These are phyloP conservation scores for Schizochytrium sp. DNA, from an alignment of 108 stramenopile species.

Conservation along the genomic window DNA sequence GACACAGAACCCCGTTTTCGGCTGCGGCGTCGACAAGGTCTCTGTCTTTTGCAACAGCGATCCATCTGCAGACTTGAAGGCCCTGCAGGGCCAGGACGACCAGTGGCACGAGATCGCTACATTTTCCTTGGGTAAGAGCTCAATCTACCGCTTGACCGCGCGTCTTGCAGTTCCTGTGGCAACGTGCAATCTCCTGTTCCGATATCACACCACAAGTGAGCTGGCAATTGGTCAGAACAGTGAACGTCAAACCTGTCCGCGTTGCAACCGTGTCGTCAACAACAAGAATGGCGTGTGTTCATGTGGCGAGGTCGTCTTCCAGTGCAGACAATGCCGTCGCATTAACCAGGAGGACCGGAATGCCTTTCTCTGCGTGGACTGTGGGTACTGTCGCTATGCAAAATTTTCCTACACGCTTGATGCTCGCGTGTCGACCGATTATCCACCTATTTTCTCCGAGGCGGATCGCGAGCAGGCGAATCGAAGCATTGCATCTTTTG, in stretches of 20 bases:
- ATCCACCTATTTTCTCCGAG: not conserved
- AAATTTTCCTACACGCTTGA: conserved; percentile 53
- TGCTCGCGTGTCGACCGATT: conserved; percentile 29
- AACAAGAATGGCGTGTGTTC: conserved; percentile 87
- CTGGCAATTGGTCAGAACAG: not conserved
- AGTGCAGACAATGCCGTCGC: conserved; percentile 82
- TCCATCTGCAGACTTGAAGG: not conserved
- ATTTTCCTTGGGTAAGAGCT: not conserved
- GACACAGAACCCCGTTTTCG: not conserved
- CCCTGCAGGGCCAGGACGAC: not conserved
- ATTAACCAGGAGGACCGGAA: conserved; percentile 88
- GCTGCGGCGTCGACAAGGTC: not conserved
- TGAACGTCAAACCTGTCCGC: conserved; percentile 57
- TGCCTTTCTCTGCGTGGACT: conserved; percentile 90
- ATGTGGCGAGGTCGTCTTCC: conserved; percentile 89
- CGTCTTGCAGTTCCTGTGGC: not conserved
- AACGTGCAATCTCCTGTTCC: not conserved
- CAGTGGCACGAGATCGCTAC: not conserved
- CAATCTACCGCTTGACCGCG: not conserved
- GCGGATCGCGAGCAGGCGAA: not conserved
- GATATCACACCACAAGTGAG: not conserved
- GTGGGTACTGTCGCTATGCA: conserved; percentile 82
- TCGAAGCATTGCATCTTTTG: not conserved
- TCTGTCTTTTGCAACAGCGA: not conserved
- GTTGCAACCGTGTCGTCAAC: conserved; percentile 78